Evolutionary conservation across 176 grass and related monocot species (phyloP).

Genomic region (Carex myosuroides): DNA sequence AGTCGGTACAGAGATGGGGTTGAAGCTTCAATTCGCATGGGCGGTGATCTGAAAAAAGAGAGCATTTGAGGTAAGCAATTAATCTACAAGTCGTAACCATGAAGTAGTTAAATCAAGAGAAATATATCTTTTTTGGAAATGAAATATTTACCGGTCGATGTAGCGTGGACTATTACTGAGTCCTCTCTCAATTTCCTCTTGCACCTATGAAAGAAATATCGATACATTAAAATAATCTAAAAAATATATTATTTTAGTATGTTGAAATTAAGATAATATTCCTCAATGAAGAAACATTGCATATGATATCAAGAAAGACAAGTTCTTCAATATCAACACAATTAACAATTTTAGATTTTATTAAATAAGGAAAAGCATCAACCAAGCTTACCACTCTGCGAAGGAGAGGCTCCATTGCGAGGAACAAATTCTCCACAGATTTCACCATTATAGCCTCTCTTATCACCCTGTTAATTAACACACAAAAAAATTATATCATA

Average conservation of each 20-base stretch:
- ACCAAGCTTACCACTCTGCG: conserved; percentile 53
- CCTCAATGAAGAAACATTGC: too few relatives aligned
- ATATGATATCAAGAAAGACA: not conserved
- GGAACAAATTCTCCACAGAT: conserved; percentile 33
- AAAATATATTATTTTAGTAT: not conserved
- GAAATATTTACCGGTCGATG: conserved; percentile 35
- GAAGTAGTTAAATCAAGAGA: not conserved
- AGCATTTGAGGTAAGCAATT: not conserved
- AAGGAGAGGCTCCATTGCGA: conserved; percentile 50
- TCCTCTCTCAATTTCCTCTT: conserved; percentile 69
- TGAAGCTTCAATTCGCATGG: not conserved
- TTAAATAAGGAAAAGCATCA: not conserved
- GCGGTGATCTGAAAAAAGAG: conserved; percentile 19
- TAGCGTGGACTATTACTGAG: conserved; percentile 35
- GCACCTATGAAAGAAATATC: conserved; percentile 42
- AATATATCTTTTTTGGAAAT: not conserved
- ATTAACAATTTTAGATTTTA: not conserved
- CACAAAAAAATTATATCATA: not conserved
- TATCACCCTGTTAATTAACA: conserved; percentile 49
- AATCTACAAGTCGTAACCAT: not conserved
- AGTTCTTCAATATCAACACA: too few relatives aligned
- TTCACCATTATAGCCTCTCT: conserved; percentile 61
- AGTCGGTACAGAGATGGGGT: conserved; percentile 31
- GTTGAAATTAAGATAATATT: too few relatives aligned
- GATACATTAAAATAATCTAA: not conserved